A percentile compares a stretch with the other conserved stretches of the same genome.
These are phyloP conservation scores for Lyophyllum shimeji DNA, from an alignment of 768 basidiomycete genomes.

Conservation along the genomic window DNA sequence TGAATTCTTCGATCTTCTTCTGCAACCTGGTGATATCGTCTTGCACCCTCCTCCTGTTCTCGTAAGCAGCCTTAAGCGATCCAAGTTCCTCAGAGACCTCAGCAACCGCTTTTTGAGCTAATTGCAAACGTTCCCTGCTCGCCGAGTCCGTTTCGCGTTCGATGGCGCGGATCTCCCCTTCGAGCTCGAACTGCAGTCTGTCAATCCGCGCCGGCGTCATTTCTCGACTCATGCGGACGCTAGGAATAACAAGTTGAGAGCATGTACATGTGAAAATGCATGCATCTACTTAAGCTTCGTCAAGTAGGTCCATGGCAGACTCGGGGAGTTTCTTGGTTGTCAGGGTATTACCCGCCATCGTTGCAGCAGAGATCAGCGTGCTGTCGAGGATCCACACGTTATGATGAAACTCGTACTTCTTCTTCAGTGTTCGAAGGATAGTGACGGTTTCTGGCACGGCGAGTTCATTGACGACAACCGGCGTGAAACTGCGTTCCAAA, in stretches of 20 bases:
- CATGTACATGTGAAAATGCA: background rate
- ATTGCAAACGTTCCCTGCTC: slow-evolving; percentile 76
- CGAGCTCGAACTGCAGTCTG: slow-evolving; percentile 77
- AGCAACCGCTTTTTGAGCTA: slow-evolving; percentile 77
- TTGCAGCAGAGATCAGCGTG: too few species aligned
- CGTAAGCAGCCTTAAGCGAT: slow-evolving; percentile 82
- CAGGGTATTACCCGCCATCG: slow-evolving; percentile 80
- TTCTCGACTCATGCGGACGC: slow-evolving; percentile 89
- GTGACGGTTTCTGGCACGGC: too few species aligned
- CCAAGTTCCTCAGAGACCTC: slow-evolving; percentile 82
- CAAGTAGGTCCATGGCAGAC: slow-evolving; percentile 88
- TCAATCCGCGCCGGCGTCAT: slow-evolving; percentile 94
- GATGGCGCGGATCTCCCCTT: slow-evolving; percentile 59
- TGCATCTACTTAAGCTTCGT: slow-evolving; percentile 65
- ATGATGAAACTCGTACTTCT: too few species aligned
- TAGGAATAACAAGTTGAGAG: slow-evolving; percentile 23
- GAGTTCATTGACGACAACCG: too few species aligned
- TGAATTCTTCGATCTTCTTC: slow-evolving; percentile 50
- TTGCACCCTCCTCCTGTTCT: slow-evolving; percentile 79
- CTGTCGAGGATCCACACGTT: too few species aligned
- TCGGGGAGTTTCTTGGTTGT: slow-evolving; percentile 82
- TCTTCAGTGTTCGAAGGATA: too few species aligned
- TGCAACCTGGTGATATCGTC: slow-evolving; percentile 78
- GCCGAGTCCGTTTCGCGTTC: slow-evolving; percentile 90
- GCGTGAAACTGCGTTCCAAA: too few species aligned